Conservation (phyloP, 306 rosid species). For the Trichosanthes truncata region DNA sequence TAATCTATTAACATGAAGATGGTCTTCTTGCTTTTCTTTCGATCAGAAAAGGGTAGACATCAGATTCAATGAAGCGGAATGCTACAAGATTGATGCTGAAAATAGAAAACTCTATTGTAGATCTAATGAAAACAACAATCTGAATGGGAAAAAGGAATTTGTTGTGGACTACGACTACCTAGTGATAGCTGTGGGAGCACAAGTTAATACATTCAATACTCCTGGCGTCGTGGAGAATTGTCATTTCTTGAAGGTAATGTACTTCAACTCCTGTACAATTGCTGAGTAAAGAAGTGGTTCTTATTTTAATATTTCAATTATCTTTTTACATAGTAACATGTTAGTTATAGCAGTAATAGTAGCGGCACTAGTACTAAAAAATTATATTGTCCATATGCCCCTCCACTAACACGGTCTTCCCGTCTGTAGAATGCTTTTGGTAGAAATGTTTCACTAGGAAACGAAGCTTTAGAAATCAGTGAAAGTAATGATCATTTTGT, state of each 20-base stretch:
- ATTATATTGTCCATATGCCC: neutral
- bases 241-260: slow-evolving; percentile 78
- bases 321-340: neutral
- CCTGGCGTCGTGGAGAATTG: slow-evolving; percentile 94
- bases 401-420: neutral
- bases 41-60: slow-evolving; percentile 59
- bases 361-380: neutral
- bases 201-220: slow-evolving; percentile 90
- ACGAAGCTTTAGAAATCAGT: neutral
- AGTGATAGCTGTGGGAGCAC: slow-evolving; percentile 68
- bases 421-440: neutral
- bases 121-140: slow-evolving; percentile 37
- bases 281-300: neutral
- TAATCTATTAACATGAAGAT: slow-evolving; percentile 1
- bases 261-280: neutral
- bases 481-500: neutral
- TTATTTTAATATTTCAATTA: neutral
- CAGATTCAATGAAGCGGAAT: slow-evolving; percentile 70
- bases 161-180: slow-evolving; percentile 74
- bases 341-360: neutral
- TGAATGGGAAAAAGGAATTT: slow-evolving; percentile 60
- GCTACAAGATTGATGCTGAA: slow-evolving; percentile 78
- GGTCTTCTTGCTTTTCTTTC: slow-evolving; percentile 8
- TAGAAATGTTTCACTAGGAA: neutral
- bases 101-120: slow-evolving; percentile 73